A percentile compares a stretch with the other conserved stretches of the same genome.
phyloP scores from a whole-genome alignment of 306 rosid genomes.

The Geum urbanum region DNA sequence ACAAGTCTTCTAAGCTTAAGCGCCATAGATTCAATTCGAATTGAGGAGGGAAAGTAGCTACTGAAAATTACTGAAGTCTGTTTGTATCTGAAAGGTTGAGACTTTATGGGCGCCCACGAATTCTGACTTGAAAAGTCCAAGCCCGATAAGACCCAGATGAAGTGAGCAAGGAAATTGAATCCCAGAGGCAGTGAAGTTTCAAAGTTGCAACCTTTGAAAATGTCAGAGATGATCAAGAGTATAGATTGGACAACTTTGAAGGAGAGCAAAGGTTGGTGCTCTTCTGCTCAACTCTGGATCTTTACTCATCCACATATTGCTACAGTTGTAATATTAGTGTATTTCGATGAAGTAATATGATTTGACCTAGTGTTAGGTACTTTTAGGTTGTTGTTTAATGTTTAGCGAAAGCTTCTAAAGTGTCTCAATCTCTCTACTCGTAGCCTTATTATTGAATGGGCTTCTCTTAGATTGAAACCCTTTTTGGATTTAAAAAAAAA shows the following conservation, averaged over 20 bases:
- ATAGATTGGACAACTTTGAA: no score
- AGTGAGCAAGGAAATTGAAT: no score
- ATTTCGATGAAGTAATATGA: no score
- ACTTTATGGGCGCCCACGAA: no score
- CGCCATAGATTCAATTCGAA: conserved; percentile 17
- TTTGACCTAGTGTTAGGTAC: no score
- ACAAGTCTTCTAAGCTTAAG: conserved; percentile 31
- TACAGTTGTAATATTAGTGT: no score
- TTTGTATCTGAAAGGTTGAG: not conserved
- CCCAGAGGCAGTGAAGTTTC: not conserved
- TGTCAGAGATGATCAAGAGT: not conserved
- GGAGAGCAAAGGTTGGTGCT: not conserved
- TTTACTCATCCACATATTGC: no score
- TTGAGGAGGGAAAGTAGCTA: not conserved
- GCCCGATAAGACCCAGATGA: no score
- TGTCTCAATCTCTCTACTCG: not conserved
- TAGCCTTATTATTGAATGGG: no score
- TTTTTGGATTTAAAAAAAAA: no score
- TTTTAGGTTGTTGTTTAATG: not conserved
- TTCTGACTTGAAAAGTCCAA: no score
- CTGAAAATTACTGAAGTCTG: not conserved
- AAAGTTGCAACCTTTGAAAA: not conserved
- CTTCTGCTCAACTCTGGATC: not conserved
- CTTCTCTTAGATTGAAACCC: no score
- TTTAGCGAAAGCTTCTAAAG: not conserved